Base-by-base conservation (phyloP, 345 rosid genomes). In the Lumnitzera littorea region DNA sequence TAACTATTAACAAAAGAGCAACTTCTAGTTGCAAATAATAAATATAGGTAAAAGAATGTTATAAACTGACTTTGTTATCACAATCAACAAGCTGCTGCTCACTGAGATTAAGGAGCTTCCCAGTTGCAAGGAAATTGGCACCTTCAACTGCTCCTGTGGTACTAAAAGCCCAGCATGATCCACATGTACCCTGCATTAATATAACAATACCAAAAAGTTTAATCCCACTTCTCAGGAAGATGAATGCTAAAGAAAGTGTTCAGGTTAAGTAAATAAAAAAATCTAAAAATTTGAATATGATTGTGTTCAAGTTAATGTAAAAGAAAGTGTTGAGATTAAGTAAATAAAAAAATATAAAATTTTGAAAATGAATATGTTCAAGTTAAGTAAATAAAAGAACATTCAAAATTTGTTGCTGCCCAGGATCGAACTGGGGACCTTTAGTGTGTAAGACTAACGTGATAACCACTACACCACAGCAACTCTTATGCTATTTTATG, bases 131-230 rank as follows among this genome's bases (percentile, higher is more conserved):
- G 55, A 85, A 92, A 65, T 83, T 64, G 60, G 94, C 92, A 62
- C 98, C 96, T 76, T 91, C 96, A 31, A 78, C 80, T 4, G 86
- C 85, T 61, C 96, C 96, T 0, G 96, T 87, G 13, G 98, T 84
- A 82, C 91, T 87, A 62, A 89, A 92, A 55, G 96, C 98, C 98
- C 98, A 89, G 62, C 98, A 89, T 50, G 98, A 78, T 49, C 98
- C 96, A 62, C 98, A 92, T 1, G 68, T 5, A 11, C 98, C 98
- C 92, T 87, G 69, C 68, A n/a, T 41, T n/a, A 7, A 24, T 47
- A 25, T 12, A 11, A 6, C 24, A 9, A 23, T 10, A 27, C 31
- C 31, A 27, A 13, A 0, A 12, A 5, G 20, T 2, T 51, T 20
- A 3, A 24, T 27, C 31, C 31, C 31, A 27, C 31, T 17, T 14